Base-by-base conservation (phyloP, 1,284 basidiomycete genomes). In the Phlebopus sp. region DNA sequence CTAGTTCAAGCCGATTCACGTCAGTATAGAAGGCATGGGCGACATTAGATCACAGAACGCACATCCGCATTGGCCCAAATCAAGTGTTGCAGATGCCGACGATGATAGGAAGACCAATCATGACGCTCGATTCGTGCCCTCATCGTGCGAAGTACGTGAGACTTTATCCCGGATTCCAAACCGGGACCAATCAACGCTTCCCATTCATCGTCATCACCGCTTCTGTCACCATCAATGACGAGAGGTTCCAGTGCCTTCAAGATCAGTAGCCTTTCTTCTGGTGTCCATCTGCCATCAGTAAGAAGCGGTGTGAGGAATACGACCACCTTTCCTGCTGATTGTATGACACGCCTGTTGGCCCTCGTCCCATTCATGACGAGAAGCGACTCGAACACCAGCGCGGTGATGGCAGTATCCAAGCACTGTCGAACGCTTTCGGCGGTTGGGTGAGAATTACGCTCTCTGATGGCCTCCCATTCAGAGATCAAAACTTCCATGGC, bases 1-100 rank as follows among this genome's bases (percentile, higher is more conserved):
- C 86, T 88, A 44, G 15, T 23, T 15, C 30, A 17, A 38, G 43
- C 40, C n/a, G 42, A 39, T n/a, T 10, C 21, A 29, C 21, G 41
- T 36, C 14, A 42, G 18, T 10, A 23, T 47, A 15, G 27, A 23
- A 13, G 13, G 2, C 30, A 25, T 29, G 14, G 21, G 6, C 13
- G 18, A 30, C 15, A 36, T 30, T 19, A 42, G 4, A 39, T 35
- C 34, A n/a, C 37, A 45, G 31, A 27, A 42, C 78, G 53, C 55
- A 89, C 88, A 58, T 88, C 85, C 38, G 69, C 54, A 51, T 74
- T 79, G 46, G 76, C 76, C 77, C 89, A 89, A 21, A 90, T 64
- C 14, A 73, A 61, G 23, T 69, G 67, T 48, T 81, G 73, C n/a
- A 84, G 64, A 35, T 64, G 60, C 39, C 54, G 67, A 56, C 51